phyloP scores from a whole-genome alignment of 2,329 filamentous ascomycete species.

The Davidsoniella eucalypti region DNA sequence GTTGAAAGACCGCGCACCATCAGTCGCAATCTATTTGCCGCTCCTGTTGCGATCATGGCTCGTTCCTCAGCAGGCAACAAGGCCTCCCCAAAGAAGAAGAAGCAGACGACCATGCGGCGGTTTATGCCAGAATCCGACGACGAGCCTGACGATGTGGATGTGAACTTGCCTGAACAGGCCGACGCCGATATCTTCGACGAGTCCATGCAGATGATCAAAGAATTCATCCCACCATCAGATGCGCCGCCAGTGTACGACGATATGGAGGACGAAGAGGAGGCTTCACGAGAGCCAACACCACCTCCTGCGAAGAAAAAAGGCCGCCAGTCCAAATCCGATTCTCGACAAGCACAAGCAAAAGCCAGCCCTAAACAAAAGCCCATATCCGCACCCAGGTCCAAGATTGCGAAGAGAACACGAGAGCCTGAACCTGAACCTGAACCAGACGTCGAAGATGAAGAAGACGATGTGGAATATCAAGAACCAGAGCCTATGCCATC shows the following conservation, averaged over 20 bases:
- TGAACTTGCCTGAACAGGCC: slow-evolving; percentile 13
- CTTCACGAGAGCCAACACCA: slow-evolving; percentile 9
- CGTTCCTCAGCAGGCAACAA: slow-evolving; percentile 14
- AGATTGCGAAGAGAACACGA: neutral
- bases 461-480: neutral
- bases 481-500: neutral
- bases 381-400: neutral
- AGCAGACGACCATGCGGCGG: neutral
- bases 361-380: neutral
- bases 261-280: slow-evolving; percentile 17
- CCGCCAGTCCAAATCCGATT: too few relatives aligned
- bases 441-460: neutral
- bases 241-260: slow-evolving; percentile 15
- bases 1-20: slow-evolving; percentile 21
- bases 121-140: slow-evolving; percentile 15
- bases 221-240: slow-evolving; percentile 11
- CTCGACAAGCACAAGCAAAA: too few relatives aligned
- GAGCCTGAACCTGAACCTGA: neutral
- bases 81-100: neutral
- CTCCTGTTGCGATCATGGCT: slow-evolving; percentile 15
- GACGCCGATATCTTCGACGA: slow-evolving; percentile 22
- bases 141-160: slow-evolving; percentile 16
- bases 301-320: neutral
- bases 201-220: slow-evolving; percentile 26
- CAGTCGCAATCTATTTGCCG: slow-evolving; percentile 39